These are phyloP conservation scores for Diaporthe ilicicola DNA, from an alignment of 2,329 filamentous ascomycete genomes.

Conservation along the genomic window DNA sequence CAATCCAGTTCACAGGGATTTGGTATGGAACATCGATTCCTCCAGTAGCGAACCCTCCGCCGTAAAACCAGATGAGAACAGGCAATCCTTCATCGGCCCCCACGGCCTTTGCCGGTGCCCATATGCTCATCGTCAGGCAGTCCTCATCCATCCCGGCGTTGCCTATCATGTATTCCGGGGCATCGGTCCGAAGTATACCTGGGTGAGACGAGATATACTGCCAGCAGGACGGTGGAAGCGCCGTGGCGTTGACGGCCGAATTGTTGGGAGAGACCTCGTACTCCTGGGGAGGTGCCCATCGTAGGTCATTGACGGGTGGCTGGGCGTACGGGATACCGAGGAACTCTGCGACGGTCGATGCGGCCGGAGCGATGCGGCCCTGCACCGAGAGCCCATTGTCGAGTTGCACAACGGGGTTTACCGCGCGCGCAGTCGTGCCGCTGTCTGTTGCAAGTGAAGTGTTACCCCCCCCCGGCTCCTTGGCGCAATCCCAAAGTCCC, in stretches of 20 bases:
- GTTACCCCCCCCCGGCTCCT: too few species aligned
- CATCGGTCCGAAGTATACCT: slow-evolving; percentile 32
- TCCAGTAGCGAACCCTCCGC: slow-evolving; percentile 54
- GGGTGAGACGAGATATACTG: slow-evolving; percentile 15
- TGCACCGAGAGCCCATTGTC: slow-evolving; percentile 13
- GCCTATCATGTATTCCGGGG: slow-evolving; percentile 38
- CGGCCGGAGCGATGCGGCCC: slow-evolving; percentile 4
- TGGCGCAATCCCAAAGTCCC: too few species aligned
- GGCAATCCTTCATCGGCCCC: slow-evolving; percentile 42
- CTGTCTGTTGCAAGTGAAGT: too few species aligned
- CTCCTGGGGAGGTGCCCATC: slow-evolving; percentile 42
- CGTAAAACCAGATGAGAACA: slow-evolving; percentile 57
- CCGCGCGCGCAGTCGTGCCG: not conserved
- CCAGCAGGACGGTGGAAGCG: slow-evolving; percentile 33
- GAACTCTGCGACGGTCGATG: slow-evolving; percentile 44
- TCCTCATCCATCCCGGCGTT: slow-evolving; percentile 43
- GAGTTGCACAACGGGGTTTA: not conserved
- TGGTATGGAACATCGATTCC: slow-evolving; percentile 55
- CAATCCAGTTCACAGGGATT: slow-evolving; percentile 52
- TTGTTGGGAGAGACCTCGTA: slow-evolving; percentile 38
- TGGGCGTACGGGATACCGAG: slow-evolving; percentile 49
- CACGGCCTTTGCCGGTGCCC: slow-evolving; percentile 43
- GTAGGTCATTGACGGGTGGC: slow-evolving; percentile 42
- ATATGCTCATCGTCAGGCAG: slow-evolving; percentile 56
- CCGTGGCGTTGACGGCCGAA: slow-evolving; percentile 43